Evolutionary conservation across 2,329 filamentous ascomycete genomes (phyloP).

Genomic region (Lasiodiplodia gonubiensis): DNA sequence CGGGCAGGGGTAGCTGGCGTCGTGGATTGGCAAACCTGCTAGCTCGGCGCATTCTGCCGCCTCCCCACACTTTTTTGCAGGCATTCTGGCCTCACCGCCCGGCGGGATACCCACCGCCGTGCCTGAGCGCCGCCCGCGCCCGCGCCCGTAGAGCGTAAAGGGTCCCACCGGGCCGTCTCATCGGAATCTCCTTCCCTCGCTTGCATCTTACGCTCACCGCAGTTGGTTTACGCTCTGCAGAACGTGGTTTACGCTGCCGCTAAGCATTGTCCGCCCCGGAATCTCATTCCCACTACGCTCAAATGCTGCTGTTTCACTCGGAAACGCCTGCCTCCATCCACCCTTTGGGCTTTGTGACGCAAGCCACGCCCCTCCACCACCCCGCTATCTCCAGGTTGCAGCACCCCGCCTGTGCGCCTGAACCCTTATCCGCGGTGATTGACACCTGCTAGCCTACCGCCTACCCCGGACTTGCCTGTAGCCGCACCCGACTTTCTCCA

Average conservation of each 20-base stretch:
- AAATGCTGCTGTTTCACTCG: neutral
- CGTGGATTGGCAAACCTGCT: conserved; percentile 16
- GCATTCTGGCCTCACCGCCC: conserved; percentile 12
- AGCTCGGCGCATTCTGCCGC: conserved; percentile 13
- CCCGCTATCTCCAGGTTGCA: neutral
- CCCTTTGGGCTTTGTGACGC: neutral
- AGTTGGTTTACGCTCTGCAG: conserved; percentile 6
- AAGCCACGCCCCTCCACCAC: neutral
- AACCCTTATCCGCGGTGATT: neutral
- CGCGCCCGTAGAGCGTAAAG: neutral
- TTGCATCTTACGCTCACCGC: neutral
- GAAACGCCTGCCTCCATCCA: neutral
- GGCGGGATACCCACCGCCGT: conserved; percentile 9
- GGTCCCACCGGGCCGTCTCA: neutral
- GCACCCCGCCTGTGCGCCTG: neutral
- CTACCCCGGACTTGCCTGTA: neutral
- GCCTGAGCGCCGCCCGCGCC: conserved; percentile 3
- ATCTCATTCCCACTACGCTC: conserved; percentile 22
- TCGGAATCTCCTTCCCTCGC: conserved; percentile 21
- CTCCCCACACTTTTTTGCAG: conserved; percentile 20
- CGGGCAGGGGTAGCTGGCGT: neutral
- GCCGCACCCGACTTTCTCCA: neutral
- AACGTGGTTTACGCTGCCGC: neutral
- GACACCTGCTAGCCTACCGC: neutral
- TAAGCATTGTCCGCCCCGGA: neutral